Evolutionary conservation across 495 filamentous ascomycete genomes (phyloP), one percentile per base, ranked within the genome.

Genomic region (Neurospora intermedia): DNA sequence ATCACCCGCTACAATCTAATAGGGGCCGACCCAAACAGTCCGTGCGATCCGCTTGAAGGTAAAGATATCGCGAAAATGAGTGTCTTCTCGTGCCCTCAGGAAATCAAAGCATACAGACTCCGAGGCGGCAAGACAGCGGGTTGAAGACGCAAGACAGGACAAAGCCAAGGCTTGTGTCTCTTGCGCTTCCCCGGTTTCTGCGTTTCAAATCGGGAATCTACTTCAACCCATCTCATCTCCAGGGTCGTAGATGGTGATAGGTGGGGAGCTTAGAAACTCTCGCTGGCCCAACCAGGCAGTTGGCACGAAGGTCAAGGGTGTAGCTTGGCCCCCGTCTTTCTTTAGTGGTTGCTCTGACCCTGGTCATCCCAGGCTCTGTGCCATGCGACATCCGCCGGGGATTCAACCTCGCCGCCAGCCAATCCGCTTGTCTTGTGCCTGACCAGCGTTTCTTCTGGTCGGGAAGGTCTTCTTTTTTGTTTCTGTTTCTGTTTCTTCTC

Each of bases 341-440:
- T 72, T 66, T 11, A 54, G 76, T 74, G 73, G 74, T 77, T 73
- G 76, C 69, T 66, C 70, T 46, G 9, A 70, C 70, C 76, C 74
- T 71, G 70, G 71, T 70, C 69, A 71, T 73, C 23, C 23, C 31
- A 62, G 54, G 54, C 54, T 62, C 72, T 72, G 45, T 69, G 45
- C 69, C 71, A 71, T 45, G 31, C 23, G 31, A 43, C 70, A 71
- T 70, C 59, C 23, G 54, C 74, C 72, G 43, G 31, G 74, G n/a
- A 71, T 71, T 72, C 41, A 40, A 70, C 39, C 74, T 62, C 54
- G 54, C 54, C 13, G 71, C 27, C 76, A 76, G 72, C 76, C 76
- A 77, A 77, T 77, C 76, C 54, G 54, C 54, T 62, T 62, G 23
- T 77, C 76, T 54, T 27, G 69, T 73, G 66, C 38, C 54, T 71